A percentile compares a stretch with the other conserved stretches of the same genome.
Evolutionary conservation across 768 basidiomycete genomes (phyloP).

Genomic region (Hysterangium stoloniferum): DNA sequence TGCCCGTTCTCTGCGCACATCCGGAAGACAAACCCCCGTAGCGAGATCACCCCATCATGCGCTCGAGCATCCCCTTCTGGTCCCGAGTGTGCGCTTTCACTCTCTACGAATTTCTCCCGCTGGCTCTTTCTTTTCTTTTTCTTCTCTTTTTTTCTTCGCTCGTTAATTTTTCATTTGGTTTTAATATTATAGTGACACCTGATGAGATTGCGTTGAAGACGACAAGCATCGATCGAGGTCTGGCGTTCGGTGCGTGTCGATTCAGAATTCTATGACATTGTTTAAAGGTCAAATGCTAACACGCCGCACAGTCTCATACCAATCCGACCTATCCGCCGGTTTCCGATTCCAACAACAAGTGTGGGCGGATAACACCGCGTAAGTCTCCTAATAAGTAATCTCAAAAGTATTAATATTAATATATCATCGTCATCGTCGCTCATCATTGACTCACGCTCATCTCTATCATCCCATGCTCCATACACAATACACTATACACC

Average conservation of each 20-base stretch:
- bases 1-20: constrained; percentile 27
- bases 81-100: constrained; percentile 16
- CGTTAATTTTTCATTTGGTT: too few relatives aligned
- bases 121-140: not conserved
- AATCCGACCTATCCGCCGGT: constrained; percentile 23
- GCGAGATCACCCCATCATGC: constrained; percentile 25
- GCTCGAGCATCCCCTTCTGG: constrained; percentile 31
- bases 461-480: too few relatives aligned
- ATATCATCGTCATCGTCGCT: too few relatives aligned
- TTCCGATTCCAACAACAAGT: constrained; percentile 26
- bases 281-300: too few relatives aligned
- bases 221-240: constrained; percentile 38
- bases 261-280: too few relatives aligned
- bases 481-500: constrained; percentile 14
- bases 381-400: too few relatives aligned
- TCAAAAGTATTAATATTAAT: too few relatives aligned
- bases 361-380: constrained; percentile 6
- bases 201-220: constrained; percentile 28
- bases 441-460: too few relatives aligned
- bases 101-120: not conserved
- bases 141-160: too few relatives aligned
- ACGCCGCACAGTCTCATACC: constrained; percentile 21
- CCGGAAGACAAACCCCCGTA: constrained; percentile 24
- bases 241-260: constrained; percentile 36
- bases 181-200: constrained; percentile 29